Percentiles rank a stretch among this genome's conserved stretches.
Evolutionary conservation across 2,329 filamentous ascomycete genomes (phyloP).

Genomic region (Torrubiella hemipterigena): DNA sequence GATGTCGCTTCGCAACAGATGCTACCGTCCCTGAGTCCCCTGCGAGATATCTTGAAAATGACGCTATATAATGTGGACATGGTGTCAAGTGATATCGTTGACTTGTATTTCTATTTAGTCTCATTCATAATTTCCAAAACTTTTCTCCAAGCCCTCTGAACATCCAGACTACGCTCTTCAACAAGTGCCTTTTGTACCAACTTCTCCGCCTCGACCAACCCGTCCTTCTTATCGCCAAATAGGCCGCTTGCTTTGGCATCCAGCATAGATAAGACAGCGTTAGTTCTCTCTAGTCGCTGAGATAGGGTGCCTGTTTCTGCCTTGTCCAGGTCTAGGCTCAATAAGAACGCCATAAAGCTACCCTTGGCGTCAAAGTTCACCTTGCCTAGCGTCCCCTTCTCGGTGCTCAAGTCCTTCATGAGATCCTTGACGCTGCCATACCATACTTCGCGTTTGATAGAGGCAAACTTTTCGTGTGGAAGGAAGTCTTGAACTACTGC

Average conservation of each 20-base stretch:
- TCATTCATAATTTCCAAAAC: conserved; percentile 18
- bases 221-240: conserved; percentile 21
- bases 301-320: conserved; percentile 36
- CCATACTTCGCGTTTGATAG: conserved; percentile 37
- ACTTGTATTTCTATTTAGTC: no score
- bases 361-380: conserved; percentile 8
- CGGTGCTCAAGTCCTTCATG: conserved; percentile 25
- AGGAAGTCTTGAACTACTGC: conserved; percentile 28
- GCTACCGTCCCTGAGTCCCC: no score
- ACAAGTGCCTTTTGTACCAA: conserved; percentile 21
- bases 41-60: no score
- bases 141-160: conserved; percentile 29
- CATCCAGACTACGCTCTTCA: conserved; percentile 31
- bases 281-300: conserved; percentile 35
- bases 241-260: conserved; percentile 29
- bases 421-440: conserved; percentile 37
- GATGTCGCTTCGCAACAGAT: no score
- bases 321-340: conserved; percentile 32
- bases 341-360: conserved; percentile 25
- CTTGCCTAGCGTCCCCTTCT: conserved; percentile 10
- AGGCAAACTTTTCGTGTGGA: conserved; percentile 21
- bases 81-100: no score
- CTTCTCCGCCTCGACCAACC: conserved; percentile 16
- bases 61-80: no score
- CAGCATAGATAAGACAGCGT: conserved; percentile 29